A percentile compares a stretch with the other conserved stretches of the same genome.
Evolutionary conservation across 2,329 filamentous ascomycete species (phyloP).

Genomic region (Trichoderma koningii): DNA sequence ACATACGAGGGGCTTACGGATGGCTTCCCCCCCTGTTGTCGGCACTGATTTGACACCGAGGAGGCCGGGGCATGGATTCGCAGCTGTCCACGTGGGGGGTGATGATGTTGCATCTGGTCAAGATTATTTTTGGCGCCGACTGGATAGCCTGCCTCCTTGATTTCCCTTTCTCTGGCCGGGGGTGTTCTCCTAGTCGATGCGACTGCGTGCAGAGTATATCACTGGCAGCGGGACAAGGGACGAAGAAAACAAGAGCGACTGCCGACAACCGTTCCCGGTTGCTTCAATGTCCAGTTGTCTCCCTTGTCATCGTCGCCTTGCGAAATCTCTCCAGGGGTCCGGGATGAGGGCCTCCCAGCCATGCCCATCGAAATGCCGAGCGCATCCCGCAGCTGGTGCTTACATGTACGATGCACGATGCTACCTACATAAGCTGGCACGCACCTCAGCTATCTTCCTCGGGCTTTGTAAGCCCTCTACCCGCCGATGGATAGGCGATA

Average conservation of each 20-base stretch:
- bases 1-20: neutral
- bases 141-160: neutral
- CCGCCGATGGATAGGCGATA: too few relatives aligned
- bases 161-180: neutral
- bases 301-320: too few relatives aligned
- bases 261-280: neutral
- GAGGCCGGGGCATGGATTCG: neutral
- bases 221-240: neutral
- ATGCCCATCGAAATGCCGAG: neutral
- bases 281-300: too few relatives aligned
- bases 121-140: neutral
- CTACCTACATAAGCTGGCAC: neutral
- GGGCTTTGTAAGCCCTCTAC: too few relatives aligned
- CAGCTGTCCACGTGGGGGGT: slow-evolving; percentile 22
- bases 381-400: slow-evolving; percentile 8
- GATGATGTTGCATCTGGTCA: slow-evolving; percentile 1
- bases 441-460: too few relatives aligned
- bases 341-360: neutral
- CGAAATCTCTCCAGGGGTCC: neutral
- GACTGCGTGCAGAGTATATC: neutral
- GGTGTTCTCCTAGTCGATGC: too few relatives aligned
- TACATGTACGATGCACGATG: neutral
- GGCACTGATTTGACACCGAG: neutral
- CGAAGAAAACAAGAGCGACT: neutral
- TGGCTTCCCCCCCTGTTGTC: neutral